Evolutionary conservation across 345 rosid genomes (phyloP).

Genomic region (Pugionium cornutum): DNA sequence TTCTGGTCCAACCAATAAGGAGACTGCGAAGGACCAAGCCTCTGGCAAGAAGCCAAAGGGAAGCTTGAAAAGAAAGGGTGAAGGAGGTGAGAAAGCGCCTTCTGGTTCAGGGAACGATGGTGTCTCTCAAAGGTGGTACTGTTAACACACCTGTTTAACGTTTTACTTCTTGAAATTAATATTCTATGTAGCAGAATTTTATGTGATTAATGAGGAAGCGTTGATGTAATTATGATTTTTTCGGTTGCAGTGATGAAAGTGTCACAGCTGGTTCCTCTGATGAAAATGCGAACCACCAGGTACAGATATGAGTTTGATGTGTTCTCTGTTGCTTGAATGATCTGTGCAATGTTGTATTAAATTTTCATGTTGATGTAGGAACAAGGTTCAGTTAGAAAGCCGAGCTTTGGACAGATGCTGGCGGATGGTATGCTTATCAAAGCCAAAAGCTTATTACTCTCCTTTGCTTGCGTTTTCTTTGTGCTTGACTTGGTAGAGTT

Average conservation of each 20-base stretch:
- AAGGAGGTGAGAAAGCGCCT: conserved; percentile 58
- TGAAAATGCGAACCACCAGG: conserved; percentile 68
- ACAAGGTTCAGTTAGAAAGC: too few species aligned
- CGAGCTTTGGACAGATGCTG: too few species aligned
- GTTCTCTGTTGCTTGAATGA: neutral
- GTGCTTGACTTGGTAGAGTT: too few species aligned
- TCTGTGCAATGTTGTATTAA: neutral
- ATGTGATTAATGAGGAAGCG: neutral
- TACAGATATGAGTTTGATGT: conserved; percentile 28
- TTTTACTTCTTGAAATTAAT: neutral
- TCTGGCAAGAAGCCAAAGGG: too few species aligned
- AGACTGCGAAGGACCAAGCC: too few species aligned
- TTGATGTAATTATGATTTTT: conserved; percentile 27
- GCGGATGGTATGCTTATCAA: too few species aligned
- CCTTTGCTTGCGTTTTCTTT: too few species aligned
- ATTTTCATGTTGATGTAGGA: too few species aligned
- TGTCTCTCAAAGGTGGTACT: conserved; percentile 64
- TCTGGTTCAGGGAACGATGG: conserved; percentile 45
- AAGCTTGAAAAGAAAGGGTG: conserved; percentile 12
- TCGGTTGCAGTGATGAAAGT: conserved; percentile 68
- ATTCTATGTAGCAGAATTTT: neutral
- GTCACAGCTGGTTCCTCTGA: conserved; percentile 90
- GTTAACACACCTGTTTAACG: neutral
- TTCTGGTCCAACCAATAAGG: conserved; percentile 39
- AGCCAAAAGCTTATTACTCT: too few species aligned